phyloP scores from a whole-genome alignment of 1,139 yeast genomes.

The Wickerhamomyces sp. region DNA sequence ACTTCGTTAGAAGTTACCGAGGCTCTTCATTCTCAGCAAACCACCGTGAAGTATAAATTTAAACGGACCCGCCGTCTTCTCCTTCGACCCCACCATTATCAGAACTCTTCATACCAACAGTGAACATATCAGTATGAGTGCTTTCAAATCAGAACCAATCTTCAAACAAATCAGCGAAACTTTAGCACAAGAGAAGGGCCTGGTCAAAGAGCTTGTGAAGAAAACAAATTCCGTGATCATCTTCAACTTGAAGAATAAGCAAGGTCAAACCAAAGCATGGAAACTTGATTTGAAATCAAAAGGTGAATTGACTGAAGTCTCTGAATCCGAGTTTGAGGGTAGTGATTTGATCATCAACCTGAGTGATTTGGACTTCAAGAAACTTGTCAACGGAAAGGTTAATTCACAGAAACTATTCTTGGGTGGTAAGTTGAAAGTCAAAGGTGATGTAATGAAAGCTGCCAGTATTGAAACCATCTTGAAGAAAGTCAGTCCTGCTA shows the following conservation, averaged over 20 bases:
- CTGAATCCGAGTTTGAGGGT: conserved; percentile 40
- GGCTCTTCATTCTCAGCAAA: too few relatives aligned
- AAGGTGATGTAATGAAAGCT: conserved; percentile 90
- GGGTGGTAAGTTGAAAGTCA: conserved; percentile 79
- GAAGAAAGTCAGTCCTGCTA: conserved; percentile 55
- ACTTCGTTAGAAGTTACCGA: too few relatives aligned
- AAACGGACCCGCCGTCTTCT: too few relatives aligned
- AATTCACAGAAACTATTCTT: conserved; percentile 82
- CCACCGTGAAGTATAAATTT: too few relatives aligned
- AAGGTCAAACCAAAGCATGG: conserved; percentile 65
- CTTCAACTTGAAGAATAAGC: conserved; percentile 66
- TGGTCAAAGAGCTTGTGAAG: conserved; percentile 7
- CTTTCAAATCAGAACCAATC: conserved; percentile 10
- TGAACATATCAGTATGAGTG: not conserved
- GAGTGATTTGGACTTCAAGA: conserved; percentile 58
- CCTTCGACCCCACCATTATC: too few relatives aligned
- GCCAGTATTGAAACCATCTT: conserved; percentile 70
- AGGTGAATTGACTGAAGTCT: conserved; percentile 50
- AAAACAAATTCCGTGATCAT: conserved; percentile 59
- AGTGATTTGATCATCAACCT: conserved; percentile 65
- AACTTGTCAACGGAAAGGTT: conserved; percentile 70
- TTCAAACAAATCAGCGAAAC: conserved; percentile 9
- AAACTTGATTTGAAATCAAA: conserved; percentile 62
- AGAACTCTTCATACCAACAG: too few relatives aligned
- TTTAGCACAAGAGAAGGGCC: conserved; percentile 3